Base-by-base conservation (phyloP, 2,329 filamentous ascomycete genomes). In the Claviceps spartinae region DNA sequence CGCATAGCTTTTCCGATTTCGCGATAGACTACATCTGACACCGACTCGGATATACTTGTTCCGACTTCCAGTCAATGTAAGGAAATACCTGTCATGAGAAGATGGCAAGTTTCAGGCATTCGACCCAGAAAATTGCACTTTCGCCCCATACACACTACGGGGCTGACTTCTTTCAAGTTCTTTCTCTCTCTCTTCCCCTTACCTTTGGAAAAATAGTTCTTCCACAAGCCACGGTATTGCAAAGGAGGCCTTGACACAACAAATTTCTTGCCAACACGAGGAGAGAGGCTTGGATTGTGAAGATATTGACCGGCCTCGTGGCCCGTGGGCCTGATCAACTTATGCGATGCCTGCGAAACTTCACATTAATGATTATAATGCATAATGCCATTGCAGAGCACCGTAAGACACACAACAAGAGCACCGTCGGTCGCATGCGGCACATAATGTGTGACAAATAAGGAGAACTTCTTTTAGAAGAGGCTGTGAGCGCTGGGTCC, bases 11-110 rank as follows among this genome's bases (percentile, higher is more conserved):
- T n/a, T n/a, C n/a, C n/a, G n/a, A n/a, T 65, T 73, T 48, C 65
- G 65, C 9, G 63, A 67, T 13, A 69, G 69, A 0, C 61, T 72
- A 1, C 57, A 61, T 5, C 73, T 70, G 70, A 71, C 69, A 0
- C 45, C 57, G 26, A 52, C 69, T n/a, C 68, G 72, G 56, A 69
- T 71, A 36, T 68, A 72, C 56, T 67, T 72, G 61, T 70, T 72
- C 38, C 63, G 24, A 24, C 24, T 24, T 6, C 5, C 72, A 5
- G 57, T 73, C 30, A 64, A 69, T 9, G 69, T 73, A 5, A 63
- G 70, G 34, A 69, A 68, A 56, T 43, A 56, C 53, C 8, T 72
- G n/a, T 65, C 60, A 45, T 64, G 66, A 18, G 62, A 65, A 20
- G 59, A 57, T 8, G 62, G 66, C 20, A 63, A 63, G 4, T 16